A percentile compares a stretch with the other conserved stretches of the same genome.
Evolutionary conservation across 768 basidiomycete species (phyloP).

Genomic region (Rhodotorula toruloides): DNA sequence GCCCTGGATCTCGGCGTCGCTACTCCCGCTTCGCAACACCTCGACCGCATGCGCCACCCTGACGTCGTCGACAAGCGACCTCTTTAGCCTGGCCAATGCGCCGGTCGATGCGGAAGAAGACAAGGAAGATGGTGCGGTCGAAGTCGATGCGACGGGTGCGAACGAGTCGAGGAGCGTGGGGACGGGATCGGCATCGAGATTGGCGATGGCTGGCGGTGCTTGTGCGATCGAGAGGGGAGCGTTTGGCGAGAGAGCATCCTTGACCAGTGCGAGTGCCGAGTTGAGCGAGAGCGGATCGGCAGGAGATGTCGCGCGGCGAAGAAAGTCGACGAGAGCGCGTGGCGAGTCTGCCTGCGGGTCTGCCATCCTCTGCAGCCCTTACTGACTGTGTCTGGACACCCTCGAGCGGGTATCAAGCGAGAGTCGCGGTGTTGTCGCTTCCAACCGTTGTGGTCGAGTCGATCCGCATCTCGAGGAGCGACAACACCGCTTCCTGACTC

Average conservation of each 20-base stretch:
- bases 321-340: background rate
- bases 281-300: background rate
- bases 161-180: conserved; percentile 10
- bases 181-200: conserved; percentile 12
- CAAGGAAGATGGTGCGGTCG: background rate
- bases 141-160: background rate
- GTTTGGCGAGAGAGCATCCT: background rate
- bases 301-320: background rate
- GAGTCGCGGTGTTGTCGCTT: too few species aligned
- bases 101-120: background rate
- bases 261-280: background rate
- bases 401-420: too few species aligned
- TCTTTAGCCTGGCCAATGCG: conserved; percentile 18
- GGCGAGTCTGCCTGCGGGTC: background rate
- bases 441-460: too few species aligned
- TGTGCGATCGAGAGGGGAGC: background rate
- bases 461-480: too few species aligned
- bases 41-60: conserved; percentile 12
- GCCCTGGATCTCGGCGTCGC: conserved; percentile 66
- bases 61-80: conserved; percentile 6
- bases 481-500: too few species aligned
- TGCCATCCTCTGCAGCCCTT: too few species aligned
- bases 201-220: background rate
- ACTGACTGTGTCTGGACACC: too few species aligned
- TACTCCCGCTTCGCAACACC: conserved; percentile 18